Evolutionary conservation across 169 alveolate species (phyloP), one percentile per base, ranked within the genome.

Genomic region (Besnoitia besnoiti): DNA sequence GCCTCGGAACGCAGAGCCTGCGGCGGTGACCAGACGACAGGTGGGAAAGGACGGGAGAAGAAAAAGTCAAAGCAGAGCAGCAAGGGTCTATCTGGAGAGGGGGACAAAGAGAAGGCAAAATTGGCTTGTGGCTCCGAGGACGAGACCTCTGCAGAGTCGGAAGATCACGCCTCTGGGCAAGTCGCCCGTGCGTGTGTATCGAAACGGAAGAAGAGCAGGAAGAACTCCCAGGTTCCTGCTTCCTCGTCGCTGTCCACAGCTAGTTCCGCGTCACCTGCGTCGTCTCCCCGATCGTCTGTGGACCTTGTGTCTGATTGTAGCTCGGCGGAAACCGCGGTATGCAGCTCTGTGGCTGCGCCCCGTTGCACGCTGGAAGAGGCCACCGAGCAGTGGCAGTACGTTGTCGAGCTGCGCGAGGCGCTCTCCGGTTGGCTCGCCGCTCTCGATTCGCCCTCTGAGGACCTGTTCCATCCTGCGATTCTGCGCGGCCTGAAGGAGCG

Each of bases 381-480:
- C 30, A 77, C 87, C 0, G 87, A 77, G 87, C 87, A 77, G 61
- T 77, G 87, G 87, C 24, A 8, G 35, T 30, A 30, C 37, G 87
- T 77, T 21, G 30, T 39, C 33, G 87, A 77, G 37, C 87, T 77
- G 55, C 87, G 87, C 7, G 39, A 30, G 61, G 59, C 50, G 10
- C 87, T 77, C 7, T 55, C 61, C 16, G 40, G 4, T 7, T 77
- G 87, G 87, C 33, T 39, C 24, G 2, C 59, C 35, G 59, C 59
- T 42, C 44, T 77, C 33, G 87, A 77, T 16, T 19, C 49, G 59
- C 30, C n/a, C 27, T 37, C 61, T 4, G 61, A 42, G 59, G 87
- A 77, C 87, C 59, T 42, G 21, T 35, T 94, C 14, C 95, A 94
- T 92, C 95, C 95, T 44, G 93, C 94, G 14, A 89, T 94, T 21